Base-by-base conservation (phyloP, 2,329 filamentous ascomycete species). In the Orbilia quercus region DNA sequence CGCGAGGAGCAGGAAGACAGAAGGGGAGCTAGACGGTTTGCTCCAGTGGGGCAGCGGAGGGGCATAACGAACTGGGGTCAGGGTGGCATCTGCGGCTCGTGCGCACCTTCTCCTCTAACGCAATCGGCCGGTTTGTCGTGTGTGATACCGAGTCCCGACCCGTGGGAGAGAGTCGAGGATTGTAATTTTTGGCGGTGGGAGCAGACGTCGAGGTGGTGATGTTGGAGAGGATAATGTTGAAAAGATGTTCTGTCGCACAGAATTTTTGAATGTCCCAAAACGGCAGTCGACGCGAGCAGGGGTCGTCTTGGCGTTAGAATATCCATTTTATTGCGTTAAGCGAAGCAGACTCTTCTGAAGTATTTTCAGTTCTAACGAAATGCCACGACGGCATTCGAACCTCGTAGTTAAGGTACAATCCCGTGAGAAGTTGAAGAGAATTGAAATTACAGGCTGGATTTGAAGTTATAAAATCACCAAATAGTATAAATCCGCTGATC, bases 31-130 rank as follows among this genome's bases (percentile, higher is more conserved):
- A 48, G 47, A 48, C 60, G 60, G 25, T 54, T 59, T 34, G 69
- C 54, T 66, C 60, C 69, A 51, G 69, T 22, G 69, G 60, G 69
- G 44, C 69, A 66, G 47, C 60, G 69, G 69, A 66, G 69, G 69
- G 69, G 69, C 69, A 73, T 73, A 65, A 73, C 67, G 38, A 62
- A 48, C 60, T 47, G 25, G 36, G 18, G 18, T 66, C 57, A 60
- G 58, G 31, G 54, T 55, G 54, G 42, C 69, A 73, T 73, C 60
- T 66, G 60, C 69, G 48, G 60, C 60, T 58, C 47, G 45, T 73
- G 69, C 60, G 69, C 69, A 63, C 40, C 31, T 25, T 65, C 31
- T 25, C 51, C 18, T 66, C 11, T 40, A 14, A 4, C 36, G 36
- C 6, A 40, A 16, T 16, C 36, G n/a, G 36, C 12, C 36, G n/a